phyloP scores from a whole-genome alignment of 2,329 filamentous ascomycete species.

The Fusarium virguliforme region DNA sequence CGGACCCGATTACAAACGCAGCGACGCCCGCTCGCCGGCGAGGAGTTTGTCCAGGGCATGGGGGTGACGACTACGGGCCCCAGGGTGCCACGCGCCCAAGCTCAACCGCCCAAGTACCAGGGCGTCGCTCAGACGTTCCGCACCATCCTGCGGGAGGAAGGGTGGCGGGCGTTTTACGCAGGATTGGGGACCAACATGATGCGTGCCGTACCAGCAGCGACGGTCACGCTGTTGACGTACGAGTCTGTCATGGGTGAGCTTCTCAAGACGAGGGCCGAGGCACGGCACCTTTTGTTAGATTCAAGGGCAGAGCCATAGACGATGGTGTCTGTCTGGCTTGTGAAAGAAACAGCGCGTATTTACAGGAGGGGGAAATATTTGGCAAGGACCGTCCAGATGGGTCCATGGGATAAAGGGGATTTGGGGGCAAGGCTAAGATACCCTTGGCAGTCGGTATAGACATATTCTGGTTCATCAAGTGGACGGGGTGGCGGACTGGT shows the following conservation, averaged over 20 bases:
- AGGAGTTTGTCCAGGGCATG: constrained; percentile 67
- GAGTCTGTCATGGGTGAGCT: constrained; percentile 79
- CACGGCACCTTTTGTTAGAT: constrained; percentile 50
- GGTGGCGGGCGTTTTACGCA: constrained; percentile 96
- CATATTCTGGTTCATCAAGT: constrained; percentile 50
- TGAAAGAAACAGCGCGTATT: constrained; percentile 17
- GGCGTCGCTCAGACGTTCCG: constrained; percentile 87
- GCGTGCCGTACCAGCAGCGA: constrained; percentile 92
- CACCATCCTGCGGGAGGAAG: constrained; percentile 90
- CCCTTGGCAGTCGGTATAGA: constrained; percentile 57
- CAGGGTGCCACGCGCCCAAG: constrained; percentile 50
- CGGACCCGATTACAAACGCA: constrained; percentile 95
- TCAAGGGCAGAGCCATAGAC: constrained; percentile 38
- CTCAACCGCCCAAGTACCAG: constrained; percentile 72
- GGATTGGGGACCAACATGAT: constrained; percentile 99
- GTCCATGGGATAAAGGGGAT: constrained; percentile 30
- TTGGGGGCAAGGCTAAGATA: constrained; percentile 54
- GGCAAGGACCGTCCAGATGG: constrained; percentile 41
- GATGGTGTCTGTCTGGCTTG: constrained; percentile 11
- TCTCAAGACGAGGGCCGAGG: constrained; percentile 61
- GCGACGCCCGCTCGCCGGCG: constrained; percentile 76
- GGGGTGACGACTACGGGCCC: constrained; percentile 59
- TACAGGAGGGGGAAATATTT: constrained; percentile 31
- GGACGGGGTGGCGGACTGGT: constrained; percentile 33
- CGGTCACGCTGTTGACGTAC: constrained; percentile 98